phyloP scores from a whole-genome alignment of 768 basidiomycete genomes.

The Phlebiopsis flavidoalba region DNA sequence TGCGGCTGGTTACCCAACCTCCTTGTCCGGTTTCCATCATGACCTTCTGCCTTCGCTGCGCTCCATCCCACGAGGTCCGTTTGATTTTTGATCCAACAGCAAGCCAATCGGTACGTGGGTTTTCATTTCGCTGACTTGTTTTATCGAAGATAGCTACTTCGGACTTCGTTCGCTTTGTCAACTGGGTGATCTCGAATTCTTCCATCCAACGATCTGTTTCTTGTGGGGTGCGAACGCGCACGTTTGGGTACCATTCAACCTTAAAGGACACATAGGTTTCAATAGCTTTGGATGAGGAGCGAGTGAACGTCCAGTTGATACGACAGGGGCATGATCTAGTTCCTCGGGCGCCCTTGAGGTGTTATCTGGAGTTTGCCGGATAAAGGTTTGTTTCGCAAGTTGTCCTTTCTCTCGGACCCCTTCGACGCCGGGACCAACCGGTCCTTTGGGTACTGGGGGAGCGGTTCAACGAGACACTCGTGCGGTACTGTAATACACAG shows the following conservation, averaged over 20 bases:
- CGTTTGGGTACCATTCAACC: slow-evolving; percentile 92
- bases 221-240: slow-evolving; percentile 78
- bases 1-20: slow-evolving; percentile 95
- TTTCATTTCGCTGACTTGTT: slow-evolving; percentile 72
- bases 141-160: slow-evolving; percentile 96
- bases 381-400: slow-evolving; percentile 87
- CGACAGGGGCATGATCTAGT: slow-evolving; percentile 87
- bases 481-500: slow-evolving; percentile 10
- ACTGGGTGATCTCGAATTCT: slow-evolving; percentile 85
- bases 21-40: slow-evolving; percentile 81
- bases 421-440: slow-evolving; percentile 53
- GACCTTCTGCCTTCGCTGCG: slow-evolving; percentile 87
- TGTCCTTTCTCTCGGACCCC: slow-evolving; percentile 91
- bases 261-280: slow-evolving; percentile 95
- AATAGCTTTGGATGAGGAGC: slow-evolving; percentile 75
- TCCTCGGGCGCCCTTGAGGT: slow-evolving; percentile 88
- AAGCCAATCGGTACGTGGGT: slow-evolving; percentile 88
- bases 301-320: slow-evolving; percentile 50
- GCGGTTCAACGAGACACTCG: not conserved
- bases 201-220: slow-evolving; percentile 98
- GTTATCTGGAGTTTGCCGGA: slow-evolving; percentile 90
- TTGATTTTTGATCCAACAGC: slow-evolving; percentile 91
- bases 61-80: slow-evolving; percentile 93
- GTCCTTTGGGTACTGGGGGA: slow-evolving; percentile 17
- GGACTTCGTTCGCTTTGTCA: slow-evolving; percentile 98